Conservation (phyloP, 495 filamentous ascomycete genomes). For the Podospora sp. region DNA sequence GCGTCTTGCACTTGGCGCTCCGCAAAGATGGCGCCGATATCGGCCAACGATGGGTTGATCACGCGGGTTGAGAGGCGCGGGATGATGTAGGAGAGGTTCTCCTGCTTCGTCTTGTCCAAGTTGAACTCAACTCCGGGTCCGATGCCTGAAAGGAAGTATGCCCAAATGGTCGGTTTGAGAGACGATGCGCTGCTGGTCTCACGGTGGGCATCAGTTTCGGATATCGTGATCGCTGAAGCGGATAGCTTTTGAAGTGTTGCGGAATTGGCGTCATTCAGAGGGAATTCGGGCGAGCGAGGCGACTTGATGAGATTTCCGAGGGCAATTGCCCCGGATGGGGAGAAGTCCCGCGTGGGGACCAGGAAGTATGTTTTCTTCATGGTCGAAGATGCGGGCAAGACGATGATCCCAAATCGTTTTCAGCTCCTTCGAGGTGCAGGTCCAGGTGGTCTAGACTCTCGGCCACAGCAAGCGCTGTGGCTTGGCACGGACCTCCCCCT, state of each 20-base stretch:
- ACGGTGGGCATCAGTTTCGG: no score
- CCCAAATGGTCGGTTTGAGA: no score
- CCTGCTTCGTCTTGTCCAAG: background rate
- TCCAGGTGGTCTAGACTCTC: no score
- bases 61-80: background rate
- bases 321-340: background rate
- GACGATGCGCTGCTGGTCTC: no score
- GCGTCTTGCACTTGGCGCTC: background rate
- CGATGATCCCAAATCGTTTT: no score
- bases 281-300: background rate
- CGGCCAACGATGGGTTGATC: background rate
- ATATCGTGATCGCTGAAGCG: background rate
- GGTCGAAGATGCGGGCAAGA: no score
- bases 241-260: background rate
- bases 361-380: background rate
- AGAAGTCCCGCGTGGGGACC: background rate
- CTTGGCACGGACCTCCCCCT: no score
- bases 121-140: no score
- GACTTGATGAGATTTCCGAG: slow-evolving; percentile 2
- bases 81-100: background rate
- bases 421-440: no score
- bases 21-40: background rate
- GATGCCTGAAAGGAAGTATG: no score
- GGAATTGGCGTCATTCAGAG: background rate
- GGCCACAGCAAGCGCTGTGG: no score